These are phyloP conservation scores for Knufia fluminis DNA, from an alignment of 2,329 filamentous ascomycete species.

Conservation along the genomic window DNA sequence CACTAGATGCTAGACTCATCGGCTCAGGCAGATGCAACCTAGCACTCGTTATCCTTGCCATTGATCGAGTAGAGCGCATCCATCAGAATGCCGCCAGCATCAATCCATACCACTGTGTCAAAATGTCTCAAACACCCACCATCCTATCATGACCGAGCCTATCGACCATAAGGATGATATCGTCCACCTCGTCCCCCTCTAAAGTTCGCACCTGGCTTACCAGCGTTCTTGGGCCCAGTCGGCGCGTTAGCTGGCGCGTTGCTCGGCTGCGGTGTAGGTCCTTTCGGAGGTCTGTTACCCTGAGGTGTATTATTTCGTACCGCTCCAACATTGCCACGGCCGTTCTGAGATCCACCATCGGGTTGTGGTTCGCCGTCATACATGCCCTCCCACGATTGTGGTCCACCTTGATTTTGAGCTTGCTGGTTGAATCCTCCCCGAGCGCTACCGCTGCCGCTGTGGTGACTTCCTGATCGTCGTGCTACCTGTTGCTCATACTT, in stretches of 20 bases:
- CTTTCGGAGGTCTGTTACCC: constrained; percentile 35
- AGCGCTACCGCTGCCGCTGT: constrained; percentile 5
- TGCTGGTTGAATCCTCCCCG: constrained; percentile 29
- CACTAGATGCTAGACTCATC: too few species aligned
- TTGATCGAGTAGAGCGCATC: too few species aligned
- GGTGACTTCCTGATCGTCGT: constrained; percentile 34
- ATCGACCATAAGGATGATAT: constrained; percentile 64
- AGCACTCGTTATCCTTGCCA: too few species aligned
- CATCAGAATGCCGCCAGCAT: too few species aligned
- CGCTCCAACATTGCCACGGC: constrained; percentile 36
- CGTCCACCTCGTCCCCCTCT: constrained; percentile 72
- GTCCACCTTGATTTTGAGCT: constrained; percentile 47
- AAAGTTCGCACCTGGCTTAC: constrained; percentile 84
- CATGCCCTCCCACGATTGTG: constrained; percentile 95
- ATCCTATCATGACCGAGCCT: background rate
- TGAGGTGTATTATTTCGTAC: constrained; percentile 31
- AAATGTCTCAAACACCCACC: too few species aligned
- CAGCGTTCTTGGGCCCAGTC: constrained; percentile 92
- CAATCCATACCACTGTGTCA: too few species aligned
- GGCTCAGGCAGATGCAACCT: too few species aligned
- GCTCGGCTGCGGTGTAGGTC: constrained; percentile 38
- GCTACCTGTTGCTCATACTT: constrained; percentile 61
- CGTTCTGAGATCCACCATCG: constrained; percentile 46
- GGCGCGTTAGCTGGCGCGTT: constrained; percentile 71
- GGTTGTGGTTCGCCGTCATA: constrained; percentile 92